Base-by-base conservation (phyloP, 805 yeast species). In the Metschnikowia lachancei region DNA sequence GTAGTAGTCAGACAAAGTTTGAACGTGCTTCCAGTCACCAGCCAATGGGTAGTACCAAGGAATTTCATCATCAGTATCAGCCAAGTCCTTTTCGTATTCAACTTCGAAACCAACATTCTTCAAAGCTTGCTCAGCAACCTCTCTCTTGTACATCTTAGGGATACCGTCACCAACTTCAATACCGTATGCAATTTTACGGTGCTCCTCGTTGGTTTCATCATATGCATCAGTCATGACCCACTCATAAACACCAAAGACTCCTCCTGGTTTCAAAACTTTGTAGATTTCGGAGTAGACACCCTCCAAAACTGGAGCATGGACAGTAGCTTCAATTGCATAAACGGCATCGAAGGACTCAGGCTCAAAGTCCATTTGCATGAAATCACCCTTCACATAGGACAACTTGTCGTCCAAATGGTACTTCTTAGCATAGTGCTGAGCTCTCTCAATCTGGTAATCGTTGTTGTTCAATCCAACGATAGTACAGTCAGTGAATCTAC, bases 81-180 rank as follows among this genome's bases (percentile, higher is more conserved):
- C 97, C 63, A 94, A 76, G 66, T 94, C 99, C 58, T 76, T 74
- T 67, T 81, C 81, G 63, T 79, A 79, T 61, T 79, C 78, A 55
- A 94, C 72, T 59, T 87, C 85, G 66, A 94, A 94, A 12, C 99
- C 99, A 54, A 88, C 96, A 39, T 75, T 76, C 66, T 80, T 76
- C 61, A 94, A 78, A 22, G 98, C 98, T 47, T 85, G 70, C 65
- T 83, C 85, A 31, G 99, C 99, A 59, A 88, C 97, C 53, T 82
- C 79, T 53, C 82, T 80, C 59, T 75, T 69, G 79, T 79, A 89
- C 99, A 94, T 94, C 75, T 92, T 90, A 64, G 99, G 98, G 60
- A 94, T 94, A 73, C 99, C 99, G 66, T 94, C 97, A 64, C 99
- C 99, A 53, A 92, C 80, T 75, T 94, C 99, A 58, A 94, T 94